Base-by-base conservation (phyloP, 768 basidiomycete species). In the Boletus rufocinnamomeus region DNA sequence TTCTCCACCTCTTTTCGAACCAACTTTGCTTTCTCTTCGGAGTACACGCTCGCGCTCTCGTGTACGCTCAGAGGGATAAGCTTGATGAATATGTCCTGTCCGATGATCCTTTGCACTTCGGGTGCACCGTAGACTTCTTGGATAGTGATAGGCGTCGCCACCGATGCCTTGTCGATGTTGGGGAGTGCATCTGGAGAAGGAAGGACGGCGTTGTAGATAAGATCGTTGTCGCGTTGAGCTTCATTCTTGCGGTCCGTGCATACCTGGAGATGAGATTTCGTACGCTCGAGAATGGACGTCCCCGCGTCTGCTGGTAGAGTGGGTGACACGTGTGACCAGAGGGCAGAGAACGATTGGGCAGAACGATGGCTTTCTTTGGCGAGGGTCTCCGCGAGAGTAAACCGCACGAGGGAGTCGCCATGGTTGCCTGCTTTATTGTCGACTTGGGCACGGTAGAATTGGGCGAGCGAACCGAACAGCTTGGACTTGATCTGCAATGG, bases 11-110 rank as follows among this genome's bases (percentile, higher is more conserved):
- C 95, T 6, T 80, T 84, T 41, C 97, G 82, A 9, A 95, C 93
- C 28, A 92, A 70, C 74, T 99, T 98, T 23, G 96, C 97, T 77
- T 98, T 98, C 76, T 99, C 97, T 73, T 99, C 97, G 1, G 94
- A 96, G 73, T 99, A 99, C 16, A 99, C 87, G 58, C 89, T 91
- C 16, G 96, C 96, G 62, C 91, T 91, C 75, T 98, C 95, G 70
- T 98, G 95, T 7, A 99, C 94, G 64, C 90, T 91, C 45, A 99
- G 77, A 14, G 97, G 97, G 35, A 99, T 82, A 6, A 99, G 83
- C 45, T 87, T 82, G 59, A 85, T 71, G 73, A 99, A 99, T 54
- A 98, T 80, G 73, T 98, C 96, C 19, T 85, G 84, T 1, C 97
- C 97, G 63, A 99, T 97, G 49, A 94, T 84, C 76, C 91, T 93